Evolutionary conservation across 148 eudicot genomes (phyloP).

Genomic region (Heliamphora exappendiculata): DNA sequence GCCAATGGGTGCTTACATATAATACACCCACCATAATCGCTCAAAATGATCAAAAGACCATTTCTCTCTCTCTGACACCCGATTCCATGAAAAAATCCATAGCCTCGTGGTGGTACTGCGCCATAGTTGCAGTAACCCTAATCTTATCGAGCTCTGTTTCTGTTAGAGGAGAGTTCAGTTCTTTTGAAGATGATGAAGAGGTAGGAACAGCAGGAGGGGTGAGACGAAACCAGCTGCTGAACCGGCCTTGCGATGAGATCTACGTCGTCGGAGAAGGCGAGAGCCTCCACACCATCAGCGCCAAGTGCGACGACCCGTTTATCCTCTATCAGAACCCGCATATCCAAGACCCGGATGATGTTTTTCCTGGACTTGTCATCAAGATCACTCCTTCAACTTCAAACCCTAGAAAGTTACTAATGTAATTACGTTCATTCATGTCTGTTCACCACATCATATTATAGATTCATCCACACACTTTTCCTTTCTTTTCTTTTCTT

Average conservation of each 20-base stretch:
- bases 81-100: background rate
- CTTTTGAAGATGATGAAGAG: background rate
- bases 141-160: background rate
- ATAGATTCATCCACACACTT: no score
- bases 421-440: no score
- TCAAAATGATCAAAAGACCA: no score
- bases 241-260: slow-evolving; percentile 42
- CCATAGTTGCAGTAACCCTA: background rate
- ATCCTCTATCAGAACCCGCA: slow-evolving; percentile 48
- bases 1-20: no score
- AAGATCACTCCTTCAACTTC: slow-evolving; percentile 22
- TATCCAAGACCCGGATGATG: slow-evolving; percentile 42
- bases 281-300: slow-evolving; percentile 50
- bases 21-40: no score
- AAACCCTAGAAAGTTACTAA: background rate
- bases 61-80: background rate
- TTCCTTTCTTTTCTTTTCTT: no score
- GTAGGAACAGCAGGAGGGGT: background rate
- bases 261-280: slow-evolving; percentile 58
- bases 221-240: slow-evolving; percentile 1
- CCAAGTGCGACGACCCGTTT: slow-evolving; percentile 48
- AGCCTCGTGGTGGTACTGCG: slow-evolving; percentile 13
- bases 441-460: no score
- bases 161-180: background rate
- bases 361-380: slow-evolving; percentile 45